phyloP scores from a whole-genome alignment of 1,139 yeast species.

The Taphrina deformans region DNA sequence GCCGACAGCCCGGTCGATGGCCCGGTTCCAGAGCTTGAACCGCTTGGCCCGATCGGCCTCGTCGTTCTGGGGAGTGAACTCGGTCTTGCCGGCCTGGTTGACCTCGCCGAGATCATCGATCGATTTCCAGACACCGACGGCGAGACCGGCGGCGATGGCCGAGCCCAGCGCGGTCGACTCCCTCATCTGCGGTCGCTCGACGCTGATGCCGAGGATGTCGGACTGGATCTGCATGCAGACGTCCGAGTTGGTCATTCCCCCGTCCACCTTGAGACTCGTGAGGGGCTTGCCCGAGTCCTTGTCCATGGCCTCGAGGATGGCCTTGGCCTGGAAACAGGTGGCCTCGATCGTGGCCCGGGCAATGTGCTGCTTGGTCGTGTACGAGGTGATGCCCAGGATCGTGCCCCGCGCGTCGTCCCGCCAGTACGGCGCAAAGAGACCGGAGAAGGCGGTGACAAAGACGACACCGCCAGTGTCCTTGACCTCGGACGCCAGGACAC shows the following conservation, averaged over 20 bases:
- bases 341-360: conserved; percentile 95
- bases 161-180: conserved; percentile 97
- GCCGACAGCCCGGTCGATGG: conserved; percentile 71
- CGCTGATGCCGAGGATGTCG: conserved; percentile 80
- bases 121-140: conserved; percentile 73
- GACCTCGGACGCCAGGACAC: conserved; percentile 83
- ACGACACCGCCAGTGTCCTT: conserved; percentile 86
- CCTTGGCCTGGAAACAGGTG: conserved; percentile 89
- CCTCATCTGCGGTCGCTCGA: conserved; percentile 73
- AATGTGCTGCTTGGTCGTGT: conserved; percentile 80
- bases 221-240: conserved; percentile 94
- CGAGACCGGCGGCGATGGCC: conserved; percentile 91
- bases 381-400: conserved; percentile 87
- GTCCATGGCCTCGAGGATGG: conserved; percentile 87
- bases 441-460: conserved; percentile 92
- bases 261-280: conserved; percentile 69
- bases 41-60: conserved; percentile 62
- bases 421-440: conserved; percentile 96
- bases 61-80: conserved; percentile 61
- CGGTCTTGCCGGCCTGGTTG: conserved; percentile 48
- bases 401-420: conserved; percentile 90
- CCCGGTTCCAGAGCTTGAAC: conserved; percentile 81
- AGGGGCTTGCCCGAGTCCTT: conserved; percentile 66
- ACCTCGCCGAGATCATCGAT: conserved; percentile 60
- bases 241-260: conserved; percentile 92